Evolutionary conservation across 371 early-diverging fungal genomes (phyloP).

Genomic region (Haplosporangium sp.): DNA sequence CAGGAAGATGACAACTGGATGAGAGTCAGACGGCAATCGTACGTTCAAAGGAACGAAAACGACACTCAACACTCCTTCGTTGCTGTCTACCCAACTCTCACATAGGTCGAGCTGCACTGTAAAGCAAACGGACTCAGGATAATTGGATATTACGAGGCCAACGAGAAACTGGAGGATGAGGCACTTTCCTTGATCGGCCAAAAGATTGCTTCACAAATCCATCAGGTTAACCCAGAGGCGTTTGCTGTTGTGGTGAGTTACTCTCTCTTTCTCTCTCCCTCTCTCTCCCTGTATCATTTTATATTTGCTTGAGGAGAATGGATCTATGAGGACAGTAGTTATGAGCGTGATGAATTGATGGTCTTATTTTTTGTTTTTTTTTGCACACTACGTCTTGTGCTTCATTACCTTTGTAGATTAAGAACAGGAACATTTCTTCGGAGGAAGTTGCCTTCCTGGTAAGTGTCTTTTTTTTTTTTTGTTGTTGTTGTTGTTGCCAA

Average conservation of each 20-base stretch:
- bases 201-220: slow-evolving; percentile 65
- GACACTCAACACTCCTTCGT: too few species aligned
- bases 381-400: not conserved
- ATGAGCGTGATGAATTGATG: too few species aligned
- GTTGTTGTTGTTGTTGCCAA: not conserved
- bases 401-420: slow-evolving; percentile 29
- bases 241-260: slow-evolving; percentile 59
- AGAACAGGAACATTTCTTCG: slow-evolving; percentile 36
- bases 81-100: too few species aligned
- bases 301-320: too few species aligned
- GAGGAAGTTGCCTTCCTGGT: slow-evolving; percentile 51
- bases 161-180: slow-evolving; percentile 59
- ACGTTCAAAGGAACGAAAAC: too few species aligned
- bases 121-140: slow-evolving; percentile 59
- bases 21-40: too few species aligned
- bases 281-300: not conserved
- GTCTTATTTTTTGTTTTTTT: not conserved
- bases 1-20: too few species aligned
- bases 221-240: slow-evolving; percentile 53
- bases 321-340: too few species aligned
- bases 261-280: not conserved
- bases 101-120: slow-evolving; percentile 67
- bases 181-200: slow-evolving; percentile 61
- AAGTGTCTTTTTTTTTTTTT: slow-evolving; percentile 29
- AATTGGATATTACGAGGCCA: slow-evolving; percentile 74